Percentiles rank a stretch among this genome's conserved stretches.
Conservation (phyloP, 2,329 filamentous ascomycete species). For the Periconia digitata region DNA sequence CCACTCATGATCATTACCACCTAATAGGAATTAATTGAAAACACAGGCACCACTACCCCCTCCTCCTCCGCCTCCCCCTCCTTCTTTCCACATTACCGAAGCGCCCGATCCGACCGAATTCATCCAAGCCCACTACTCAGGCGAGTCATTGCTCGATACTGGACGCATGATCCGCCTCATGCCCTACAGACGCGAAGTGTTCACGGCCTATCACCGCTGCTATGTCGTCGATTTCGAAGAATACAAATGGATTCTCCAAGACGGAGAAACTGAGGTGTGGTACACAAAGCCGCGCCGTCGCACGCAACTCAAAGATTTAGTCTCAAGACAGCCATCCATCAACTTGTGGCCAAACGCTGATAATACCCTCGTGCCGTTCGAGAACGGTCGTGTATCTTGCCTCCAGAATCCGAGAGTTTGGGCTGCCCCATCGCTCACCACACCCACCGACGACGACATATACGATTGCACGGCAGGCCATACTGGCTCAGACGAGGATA, state of each 20-base stretch:
- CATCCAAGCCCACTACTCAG: conserved; percentile 24
- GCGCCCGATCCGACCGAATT: conserved; percentile 18
- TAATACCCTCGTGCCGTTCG: conserved; percentile 14
- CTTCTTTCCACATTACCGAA: conserved; percentile 3
- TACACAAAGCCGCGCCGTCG: conserved; percentile 28
- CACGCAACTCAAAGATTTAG: conserved; percentile 16
- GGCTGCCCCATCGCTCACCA: conserved; percentile 31
- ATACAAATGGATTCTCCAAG: conserved; percentile 30
- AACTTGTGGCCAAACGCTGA: conserved; percentile 6
- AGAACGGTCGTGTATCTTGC: conserved; percentile 18
- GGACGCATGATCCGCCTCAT: conserved; percentile 21
- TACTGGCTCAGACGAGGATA: conserved; percentile 6
- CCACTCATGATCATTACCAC: not conserved
- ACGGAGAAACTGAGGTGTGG: conserved; percentile 29
- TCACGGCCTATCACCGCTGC: conserved; percentile 24
- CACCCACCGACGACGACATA: conserved; percentile 32
- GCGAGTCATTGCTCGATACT: conserved; percentile 14
- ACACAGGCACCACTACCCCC: conserved; percentile 1
- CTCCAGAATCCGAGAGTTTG: conserved; percentile 30
- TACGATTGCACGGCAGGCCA: conserved; percentile 24
- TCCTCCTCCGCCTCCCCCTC: conserved; percentile 13
- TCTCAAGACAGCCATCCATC: not conserved
- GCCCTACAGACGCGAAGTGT: conserved; percentile 28
- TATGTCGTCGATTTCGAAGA: conserved; percentile 29
- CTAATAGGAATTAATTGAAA: no score